A percentile compares a stretch with the other conserved stretches of the same genome.
Conservation (phyloP, 163 green algal species). For the Coccomyxa subellipsoidea region DNA sequence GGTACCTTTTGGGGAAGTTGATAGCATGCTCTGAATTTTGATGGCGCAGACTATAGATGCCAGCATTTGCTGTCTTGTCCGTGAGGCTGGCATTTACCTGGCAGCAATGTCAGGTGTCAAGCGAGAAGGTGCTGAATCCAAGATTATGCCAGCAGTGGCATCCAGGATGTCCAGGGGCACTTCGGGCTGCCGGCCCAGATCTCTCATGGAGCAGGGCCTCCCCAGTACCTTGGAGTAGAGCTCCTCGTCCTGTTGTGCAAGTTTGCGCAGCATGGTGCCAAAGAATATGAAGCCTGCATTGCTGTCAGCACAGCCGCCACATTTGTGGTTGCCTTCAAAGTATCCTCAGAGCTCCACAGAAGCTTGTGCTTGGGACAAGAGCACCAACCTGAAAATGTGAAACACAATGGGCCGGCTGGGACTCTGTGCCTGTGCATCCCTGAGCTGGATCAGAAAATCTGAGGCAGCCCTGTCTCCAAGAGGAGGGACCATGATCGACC, state of each 20-base stretch:
- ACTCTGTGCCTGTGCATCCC: neutral
- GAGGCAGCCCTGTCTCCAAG: conserved; percentile 12
- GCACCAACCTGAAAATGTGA: conserved; percentile 31
- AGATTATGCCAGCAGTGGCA: conserved; percentile 36
- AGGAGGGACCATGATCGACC: conserved; percentile 20
- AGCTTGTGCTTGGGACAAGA: too few species aligned
- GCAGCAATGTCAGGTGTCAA: conserved; percentile 43
- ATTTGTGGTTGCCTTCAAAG: neutral
- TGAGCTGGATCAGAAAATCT: conserved; percentile 4
- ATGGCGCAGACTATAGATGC: neutral
- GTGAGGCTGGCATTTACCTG: conserved; percentile 12
- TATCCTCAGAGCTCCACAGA: neutral
- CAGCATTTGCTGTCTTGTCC: neutral
- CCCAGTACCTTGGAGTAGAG: neutral
- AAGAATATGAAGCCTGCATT: conserved; percentile 37
- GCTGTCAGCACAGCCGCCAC: conserved; percentile 10
- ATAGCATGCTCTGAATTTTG: too few species aligned
- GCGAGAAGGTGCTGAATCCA: conserved; percentile 43
- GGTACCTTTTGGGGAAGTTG: too few species aligned
- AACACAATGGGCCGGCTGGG: conserved; percentile 8
- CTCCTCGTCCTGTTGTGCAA: conserved; percentile 10
- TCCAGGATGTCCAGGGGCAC: conserved; percentile 8
- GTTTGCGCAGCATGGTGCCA: conserved; percentile 21
- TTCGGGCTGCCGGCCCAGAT: neutral
- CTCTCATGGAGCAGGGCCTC: neutral